Evolutionary conservation across 352 stramenopile species (phyloP).

Genomic region (Poterioochromonas sp.): DNA sequence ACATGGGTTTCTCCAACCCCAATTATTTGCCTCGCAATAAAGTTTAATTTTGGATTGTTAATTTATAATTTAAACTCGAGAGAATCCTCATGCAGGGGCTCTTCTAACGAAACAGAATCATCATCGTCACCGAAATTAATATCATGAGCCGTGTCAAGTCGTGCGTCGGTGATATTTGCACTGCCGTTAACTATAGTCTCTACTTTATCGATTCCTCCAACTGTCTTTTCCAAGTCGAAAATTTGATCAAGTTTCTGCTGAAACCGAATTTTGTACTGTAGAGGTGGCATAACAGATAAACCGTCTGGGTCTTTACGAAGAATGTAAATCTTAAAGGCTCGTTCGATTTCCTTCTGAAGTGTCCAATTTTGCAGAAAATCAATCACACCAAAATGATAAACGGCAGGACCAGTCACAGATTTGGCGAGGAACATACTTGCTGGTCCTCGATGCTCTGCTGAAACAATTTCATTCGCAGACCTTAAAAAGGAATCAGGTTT

Average conservation of each 20-base stretch:
- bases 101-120: no score
- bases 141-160: no score
- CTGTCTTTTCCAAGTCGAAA: not conserved
- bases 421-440: conserved; percentile 48
- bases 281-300: conserved; percentile 68
- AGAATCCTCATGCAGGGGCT: no score
- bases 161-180: no score
- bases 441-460: conserved; percentile 8
- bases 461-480: not conserved
- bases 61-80: no score
- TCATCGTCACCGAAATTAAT: no score
- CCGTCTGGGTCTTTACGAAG: conserved; percentile 72
- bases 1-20: no score
- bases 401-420: conserved; percentile 62
- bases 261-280: conserved; percentile 77
- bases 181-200: no score
- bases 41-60: no score
- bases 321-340: conserved; percentile 60
- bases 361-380: conserved; percentile 73
- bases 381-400: conserved; percentile 73
- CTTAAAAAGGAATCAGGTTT: not conserved
- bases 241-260: conserved; percentile 20
- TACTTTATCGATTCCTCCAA: not conserved
- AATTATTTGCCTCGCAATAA: no score
- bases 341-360: conserved; percentile 60